Evolutionary conservation across 1,284 basidiomycete species (phyloP).

Genomic region (Rhodofomes roseus): DNA sequence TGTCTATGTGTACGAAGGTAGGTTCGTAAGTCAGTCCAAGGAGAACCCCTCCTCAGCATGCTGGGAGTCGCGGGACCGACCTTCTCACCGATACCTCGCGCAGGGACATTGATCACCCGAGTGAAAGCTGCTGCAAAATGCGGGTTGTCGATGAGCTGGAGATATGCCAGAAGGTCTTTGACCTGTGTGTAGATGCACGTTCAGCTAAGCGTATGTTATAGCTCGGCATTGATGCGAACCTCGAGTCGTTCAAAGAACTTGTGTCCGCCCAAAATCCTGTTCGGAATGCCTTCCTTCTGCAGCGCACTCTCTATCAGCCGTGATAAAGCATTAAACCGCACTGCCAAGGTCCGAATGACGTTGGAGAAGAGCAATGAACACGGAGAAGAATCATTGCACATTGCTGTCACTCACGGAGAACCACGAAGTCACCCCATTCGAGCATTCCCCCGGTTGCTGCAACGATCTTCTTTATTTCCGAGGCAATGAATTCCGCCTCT

Average conservation of each 20-base stretch:
- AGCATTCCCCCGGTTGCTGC: conserved; percentile 74
- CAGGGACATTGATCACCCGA: conserved; percentile 78
- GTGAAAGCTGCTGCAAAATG: conserved; percentile 73
- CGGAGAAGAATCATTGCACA: background rate
- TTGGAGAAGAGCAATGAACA: background rate
- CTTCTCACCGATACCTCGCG: conserved; percentile 82
- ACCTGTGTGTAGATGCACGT: conserved; percentile 39
- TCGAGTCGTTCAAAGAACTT: conserved; percentile 87
- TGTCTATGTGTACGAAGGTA: conserved; percentile 37
- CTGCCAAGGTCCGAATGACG: conserved; percentile 30
- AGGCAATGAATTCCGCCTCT: conserved; percentile 73
- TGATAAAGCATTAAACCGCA: conserved; percentile 84
- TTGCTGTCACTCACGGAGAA: conserved; percentile 56
- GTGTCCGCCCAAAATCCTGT: conserved; percentile 74
- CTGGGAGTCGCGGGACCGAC: conserved; percentile 36
- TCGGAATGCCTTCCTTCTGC: conserved; percentile 77
- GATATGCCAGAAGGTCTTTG: conserved; percentile 86
- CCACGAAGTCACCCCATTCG: conserved; percentile 73
- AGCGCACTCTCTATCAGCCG: conserved; percentile 76
- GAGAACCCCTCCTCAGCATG: background rate
- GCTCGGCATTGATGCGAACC: conserved; percentile 30
- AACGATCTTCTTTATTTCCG: conserved; percentile 77
- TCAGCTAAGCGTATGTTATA: too few relatives aligned
- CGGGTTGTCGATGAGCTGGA: conserved; percentile 84
- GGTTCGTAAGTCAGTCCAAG: background rate